Evolutionary conservation across 108 stramenopile species (phyloP).

Genomic region (Aurantiochytrium sp.): DNA sequence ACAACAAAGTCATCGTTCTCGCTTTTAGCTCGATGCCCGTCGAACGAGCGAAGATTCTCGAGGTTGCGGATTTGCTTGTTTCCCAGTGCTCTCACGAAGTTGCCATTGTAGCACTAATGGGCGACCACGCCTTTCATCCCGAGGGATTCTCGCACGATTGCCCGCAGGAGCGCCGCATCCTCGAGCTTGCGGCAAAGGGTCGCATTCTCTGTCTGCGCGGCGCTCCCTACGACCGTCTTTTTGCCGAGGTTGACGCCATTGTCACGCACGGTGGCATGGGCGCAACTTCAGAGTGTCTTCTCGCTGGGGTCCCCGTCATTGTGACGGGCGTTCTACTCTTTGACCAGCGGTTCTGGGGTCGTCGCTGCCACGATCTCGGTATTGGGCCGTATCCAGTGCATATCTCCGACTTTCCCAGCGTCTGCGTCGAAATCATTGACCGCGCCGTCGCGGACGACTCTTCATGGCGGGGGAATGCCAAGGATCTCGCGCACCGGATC

Average conservation of each 20-base stretch:
- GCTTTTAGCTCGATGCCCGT: constrained; percentile 12
- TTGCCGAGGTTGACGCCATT: neutral
- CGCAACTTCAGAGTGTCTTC: neutral
- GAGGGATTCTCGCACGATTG: neutral
- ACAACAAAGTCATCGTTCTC: neutral
- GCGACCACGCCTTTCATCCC: neutral
- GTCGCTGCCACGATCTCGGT: neutral
- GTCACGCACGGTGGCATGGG: neutral
- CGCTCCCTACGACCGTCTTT: neutral
- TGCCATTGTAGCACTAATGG: neutral
- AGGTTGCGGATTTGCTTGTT: neutral
- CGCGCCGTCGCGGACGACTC: neutral
- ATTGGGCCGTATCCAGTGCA: neutral
- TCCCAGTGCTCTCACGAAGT: neutral
- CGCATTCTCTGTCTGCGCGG: neutral
- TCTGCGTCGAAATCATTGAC: neutral
- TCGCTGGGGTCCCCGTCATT: neutral
- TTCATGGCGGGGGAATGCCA: neutral
- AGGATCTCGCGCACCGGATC: neutral
- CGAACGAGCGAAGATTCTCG: neutral
- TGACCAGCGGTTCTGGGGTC: constrained; percentile 11
- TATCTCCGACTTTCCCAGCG: neutral
- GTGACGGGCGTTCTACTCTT: constrained; percentile 16
- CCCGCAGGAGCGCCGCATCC: neutral
- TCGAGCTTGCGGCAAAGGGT: neutral